Evolutionary conservation across 345 rosid genomes (phyloP), one percentile per base, ranked within the genome.

Genomic region (Acer yangbiense): DNA sequence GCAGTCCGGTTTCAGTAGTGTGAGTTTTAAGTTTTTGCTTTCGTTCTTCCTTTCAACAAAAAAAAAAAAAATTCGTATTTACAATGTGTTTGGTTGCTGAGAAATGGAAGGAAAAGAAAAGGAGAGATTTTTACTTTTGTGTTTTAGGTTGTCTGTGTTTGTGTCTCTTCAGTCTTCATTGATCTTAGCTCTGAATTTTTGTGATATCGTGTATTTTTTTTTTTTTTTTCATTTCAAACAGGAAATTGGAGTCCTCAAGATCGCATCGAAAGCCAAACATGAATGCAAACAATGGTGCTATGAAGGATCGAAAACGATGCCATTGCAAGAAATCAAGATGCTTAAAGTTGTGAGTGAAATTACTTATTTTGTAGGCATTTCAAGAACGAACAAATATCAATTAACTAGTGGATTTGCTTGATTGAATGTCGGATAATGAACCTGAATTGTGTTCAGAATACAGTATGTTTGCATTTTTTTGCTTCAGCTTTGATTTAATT

Each of bases 241-340:
- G 85, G 74, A 84, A 77, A 57, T 65, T 81, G n/a, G 76, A 85
- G 60, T 25, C 82, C 23, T 75, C 83, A 80, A 72, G 4, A 69
- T 62, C 74, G 39, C 46, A 54, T 78, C 73, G 67, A 66, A 63
- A 44, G 68, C 76, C 58, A 62, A 65, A 65, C 58, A 54, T 58
- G 39, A 60, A 76, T 80, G 21, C 64, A 73, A 73, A 76, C 18
- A 75, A 62, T 14, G 29, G 25, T 77, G 66, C 82, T 78, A 76
- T 73, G 35, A 79, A 61, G 79, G 77, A 71, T 77, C 81, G 46
- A 9, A 88, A 78, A 82, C 82, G 76, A 81, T 89, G 94, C 71
- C 84, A 79, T 41, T 90, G 94, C 86, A 83, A 65, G 77, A 87
- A 77, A 46, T 86, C 92, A 17, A 85, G 79, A 81, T 87, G 92